Evolutionary conservation across 2,329 filamentous ascomycete species (phyloP), one percentile per base, ranked within the genome.

Genomic region (Samsoniella hepiali): DNA sequence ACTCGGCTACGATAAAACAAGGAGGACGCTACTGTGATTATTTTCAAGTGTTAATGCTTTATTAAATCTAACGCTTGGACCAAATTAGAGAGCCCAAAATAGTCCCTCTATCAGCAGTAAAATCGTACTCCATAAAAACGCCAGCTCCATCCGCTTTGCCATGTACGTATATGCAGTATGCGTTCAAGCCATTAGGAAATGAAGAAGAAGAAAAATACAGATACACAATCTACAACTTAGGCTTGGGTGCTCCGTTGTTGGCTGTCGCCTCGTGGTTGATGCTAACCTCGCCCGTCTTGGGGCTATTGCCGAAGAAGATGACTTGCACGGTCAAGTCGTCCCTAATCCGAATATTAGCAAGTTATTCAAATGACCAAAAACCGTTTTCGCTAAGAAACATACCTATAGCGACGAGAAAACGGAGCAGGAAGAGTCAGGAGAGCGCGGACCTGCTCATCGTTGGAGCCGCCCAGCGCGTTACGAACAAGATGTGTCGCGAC

Each of bases 281-380:
- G 5, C 89, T 85, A 5, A 98, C 89, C 67, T 89, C 88, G 42
- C 93, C 93, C 36, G 84, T 90, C 73, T 88, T 88, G 60, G 88
- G 81, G 42, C 89, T 86, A 69, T 96, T 87, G 65, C 95, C 95
- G 71, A 99, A 99, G 83, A 99, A 99, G 72, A 99, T 96, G 65
- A 99, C 95, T 76, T 99, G 92, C 17, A 99, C 94, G 0, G 95
- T 99, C 67, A 99, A 79, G 74, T 99, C 95, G 73, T 99, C 95
- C 69, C 92, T 94, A 50, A 62, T n/a, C 17, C 22, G 15, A 7
- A 11, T 62, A 53, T 70, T 55, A 70, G 71, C 65, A 65, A 49
- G 32, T 66, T 31, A 34, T 27, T 49, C 5, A 22, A 11, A 65
- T 70, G 63, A 68, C 8, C 27, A 36, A 22, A 60, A 15, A 58